Conservation (phyloP, 2,329 filamentous ascomycete genomes). For the Daldinia sp. region DNA sequence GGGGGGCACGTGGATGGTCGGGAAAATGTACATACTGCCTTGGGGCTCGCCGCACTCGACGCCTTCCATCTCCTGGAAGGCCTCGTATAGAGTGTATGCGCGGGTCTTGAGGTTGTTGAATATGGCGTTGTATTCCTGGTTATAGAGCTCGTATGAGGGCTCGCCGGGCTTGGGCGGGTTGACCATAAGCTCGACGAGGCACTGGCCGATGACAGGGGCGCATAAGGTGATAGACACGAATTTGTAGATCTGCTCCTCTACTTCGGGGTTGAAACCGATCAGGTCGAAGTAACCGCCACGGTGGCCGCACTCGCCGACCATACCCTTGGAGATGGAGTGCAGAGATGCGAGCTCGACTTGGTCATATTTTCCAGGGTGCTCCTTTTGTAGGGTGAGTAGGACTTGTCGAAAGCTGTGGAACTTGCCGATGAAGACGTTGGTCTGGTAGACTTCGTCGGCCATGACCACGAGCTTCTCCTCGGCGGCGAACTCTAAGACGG, state of each 20-base stretch:
- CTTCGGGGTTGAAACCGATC: constrained; percentile 83
- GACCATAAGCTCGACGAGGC: constrained; percentile 96
- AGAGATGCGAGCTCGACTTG: constrained; percentile 87
- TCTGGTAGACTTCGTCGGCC: constrained; percentile 99
- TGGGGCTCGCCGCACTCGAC: constrained; percentile 89
- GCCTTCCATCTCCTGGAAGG: constrained; percentile 94
- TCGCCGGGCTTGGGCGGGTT: constrained; percentile 89
- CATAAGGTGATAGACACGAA: constrained; percentile 97
- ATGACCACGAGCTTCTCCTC: constrained; percentile 88
- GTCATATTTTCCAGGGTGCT: constrained; percentile 79
- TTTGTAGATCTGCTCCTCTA: constrained; percentile 96
- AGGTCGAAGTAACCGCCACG: constrained; percentile 98
- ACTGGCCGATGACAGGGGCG: constrained; percentile 94
- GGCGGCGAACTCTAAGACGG: constrained; percentile 86
- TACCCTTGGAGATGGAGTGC: constrained; percentile 95
- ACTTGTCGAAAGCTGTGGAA: constrained; percentile 96
- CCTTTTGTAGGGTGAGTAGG: constrained; percentile 81
- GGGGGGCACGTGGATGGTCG: constrained; percentile 80
- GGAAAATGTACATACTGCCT: constrained; percentile 99
- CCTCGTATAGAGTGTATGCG: constrained; percentile 85
- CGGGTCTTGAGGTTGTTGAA: constrained; percentile 79
- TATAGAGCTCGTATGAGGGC: constrained; percentile 83
- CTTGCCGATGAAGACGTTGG: constrained; percentile 93
- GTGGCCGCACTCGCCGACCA: constrained; percentile 98
- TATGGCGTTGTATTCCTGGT: constrained; percentile 84